Evolutionary conservation across 306 rosid species (phyloP).

Genomic region (Lagenaria siceraria): DNA sequence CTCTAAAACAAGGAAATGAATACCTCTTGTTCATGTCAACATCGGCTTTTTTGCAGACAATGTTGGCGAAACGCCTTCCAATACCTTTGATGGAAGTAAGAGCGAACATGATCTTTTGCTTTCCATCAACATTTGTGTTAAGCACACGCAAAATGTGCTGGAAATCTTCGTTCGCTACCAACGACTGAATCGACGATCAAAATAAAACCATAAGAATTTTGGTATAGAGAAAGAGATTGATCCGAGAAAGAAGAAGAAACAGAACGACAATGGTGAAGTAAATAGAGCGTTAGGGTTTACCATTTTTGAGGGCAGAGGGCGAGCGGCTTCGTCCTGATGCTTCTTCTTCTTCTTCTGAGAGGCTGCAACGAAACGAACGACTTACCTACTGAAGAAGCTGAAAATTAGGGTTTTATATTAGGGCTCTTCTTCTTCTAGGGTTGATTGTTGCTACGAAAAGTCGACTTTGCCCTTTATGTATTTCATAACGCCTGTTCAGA

Average conservation of each 20-base stretch:
- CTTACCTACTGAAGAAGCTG: background rate
- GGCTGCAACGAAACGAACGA: background rate
- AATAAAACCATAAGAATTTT: background rate
- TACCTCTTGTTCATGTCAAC: conserved; percentile 16
- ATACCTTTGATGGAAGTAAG: conserved; percentile 13
- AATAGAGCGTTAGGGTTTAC: background rate
- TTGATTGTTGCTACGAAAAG: background rate
- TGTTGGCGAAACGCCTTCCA: conserved; percentile 15
- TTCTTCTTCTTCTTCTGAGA: background rate
- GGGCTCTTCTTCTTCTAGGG: background rate
- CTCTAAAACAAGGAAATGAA: background rate
- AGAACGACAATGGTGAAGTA: background rate
- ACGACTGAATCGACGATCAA: background rate
- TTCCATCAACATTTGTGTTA: conserved; percentile 10
- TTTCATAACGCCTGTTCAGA: background rate
- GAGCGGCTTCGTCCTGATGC: background rate
- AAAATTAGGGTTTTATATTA: conserved; percentile 2
- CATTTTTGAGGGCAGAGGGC: background rate
- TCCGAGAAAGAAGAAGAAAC: background rate
- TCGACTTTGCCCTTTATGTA: background rate
- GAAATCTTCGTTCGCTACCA: conserved; percentile 11
- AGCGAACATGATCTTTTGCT: conserved; percentile 15
- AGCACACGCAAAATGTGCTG: conserved; percentile 16
- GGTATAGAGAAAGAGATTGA: background rate
- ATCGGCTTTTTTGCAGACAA: conserved; percentile 13